These are phyloP conservation scores for Blastocystis sp. DNA, from an alignment of 352 stramenopile genomes.

Conservation along the genomic window DNA sequence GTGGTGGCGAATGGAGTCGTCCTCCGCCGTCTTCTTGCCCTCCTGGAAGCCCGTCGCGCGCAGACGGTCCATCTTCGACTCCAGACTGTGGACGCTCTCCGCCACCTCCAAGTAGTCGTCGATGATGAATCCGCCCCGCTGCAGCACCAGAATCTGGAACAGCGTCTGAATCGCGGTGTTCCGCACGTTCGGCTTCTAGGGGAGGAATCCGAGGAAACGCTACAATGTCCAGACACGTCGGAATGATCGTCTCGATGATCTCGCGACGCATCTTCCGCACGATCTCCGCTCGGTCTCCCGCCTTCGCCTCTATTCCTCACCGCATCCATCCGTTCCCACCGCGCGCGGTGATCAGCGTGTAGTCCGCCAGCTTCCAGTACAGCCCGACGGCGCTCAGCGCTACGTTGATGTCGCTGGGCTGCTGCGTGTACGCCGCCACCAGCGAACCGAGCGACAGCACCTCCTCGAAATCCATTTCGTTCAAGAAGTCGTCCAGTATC, in stretches of 20 bases:
- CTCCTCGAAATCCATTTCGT: conserved; percentile 2
- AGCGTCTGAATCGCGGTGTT: conserved; percentile 16
- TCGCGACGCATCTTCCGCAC: conserved; percentile 8
- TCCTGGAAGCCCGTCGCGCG: not conserved
- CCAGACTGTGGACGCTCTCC: not conserved
- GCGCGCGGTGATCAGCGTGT: conserved; percentile 8
- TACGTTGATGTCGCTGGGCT: not conserved
- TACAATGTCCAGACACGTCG: conserved; percentile 2
- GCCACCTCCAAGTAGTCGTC: not conserved
- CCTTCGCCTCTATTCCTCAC: not conserved
- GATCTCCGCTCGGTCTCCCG: not conserved
- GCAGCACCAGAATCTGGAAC: conserved; percentile 35
- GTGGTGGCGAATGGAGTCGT: conserved; percentile 8
- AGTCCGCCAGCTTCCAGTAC: conserved; percentile 19
- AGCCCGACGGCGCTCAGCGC: conserved; percentile 5
- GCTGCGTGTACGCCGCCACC: not conserved
- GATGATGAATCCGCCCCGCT: conserved; percentile 6
- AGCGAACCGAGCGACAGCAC: not conserved
- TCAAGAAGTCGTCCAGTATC: conserved; percentile 15
- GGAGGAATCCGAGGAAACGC: not conserved
- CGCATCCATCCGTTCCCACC: not conserved
- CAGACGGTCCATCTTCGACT: not conserved
- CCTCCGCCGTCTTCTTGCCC: not conserved
- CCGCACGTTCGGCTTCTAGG: not conserved
- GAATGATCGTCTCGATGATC: not conserved